A percentile compares a stretch with the other conserved stretches of the same genome.
Evolutionary conservation across 306 rosid species (phyloP).

Genomic region (Ziziphus jujuba): DNA sequence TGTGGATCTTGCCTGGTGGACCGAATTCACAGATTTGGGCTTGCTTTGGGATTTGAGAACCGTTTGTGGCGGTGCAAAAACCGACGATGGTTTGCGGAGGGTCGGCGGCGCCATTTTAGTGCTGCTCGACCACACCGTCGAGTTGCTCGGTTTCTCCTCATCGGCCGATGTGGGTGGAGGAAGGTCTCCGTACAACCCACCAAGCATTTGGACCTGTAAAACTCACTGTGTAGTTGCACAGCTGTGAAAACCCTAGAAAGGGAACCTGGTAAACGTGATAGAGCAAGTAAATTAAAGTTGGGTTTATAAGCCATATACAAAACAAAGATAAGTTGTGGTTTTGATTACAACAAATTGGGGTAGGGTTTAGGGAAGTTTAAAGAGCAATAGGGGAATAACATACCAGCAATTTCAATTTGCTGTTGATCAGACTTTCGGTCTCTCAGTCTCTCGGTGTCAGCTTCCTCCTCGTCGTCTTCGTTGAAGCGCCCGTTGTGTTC

Average conservation of each 20-base stretch:
- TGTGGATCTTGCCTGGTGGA: constrained; percentile 21
- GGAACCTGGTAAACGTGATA: not conserved
- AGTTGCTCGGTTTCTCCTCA: constrained; percentile 73
- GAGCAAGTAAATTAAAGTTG: not conserved
- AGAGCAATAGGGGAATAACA: too few relatives aligned
- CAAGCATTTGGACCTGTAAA: constrained; percentile 49
- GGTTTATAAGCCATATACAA: too few relatives aligned
- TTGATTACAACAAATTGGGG: too few relatives aligned
- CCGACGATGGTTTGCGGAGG: constrained; percentile 74
- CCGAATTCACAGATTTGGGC: constrained; percentile 36
- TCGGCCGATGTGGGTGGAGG: constrained; percentile 97
- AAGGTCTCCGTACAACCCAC: constrained; percentile 94
- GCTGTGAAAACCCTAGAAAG: constrained; percentile 19
- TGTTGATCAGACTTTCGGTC: too few relatives aligned
- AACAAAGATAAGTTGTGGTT: too few relatives aligned
- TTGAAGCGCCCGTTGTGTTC: too few relatives aligned
- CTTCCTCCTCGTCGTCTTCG: too few relatives aligned
- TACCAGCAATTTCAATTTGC: too few relatives aligned
- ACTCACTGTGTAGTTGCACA: not conserved
- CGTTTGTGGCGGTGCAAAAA: constrained; percentile 72
- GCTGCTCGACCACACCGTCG: constrained; percentile 88
- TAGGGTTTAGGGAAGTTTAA: too few relatives aligned
- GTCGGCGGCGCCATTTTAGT: constrained; percentile 98
- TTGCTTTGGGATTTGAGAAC: constrained; percentile 59
- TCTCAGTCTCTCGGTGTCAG: too few relatives aligned